phyloP scores from a whole-genome alignment of 192 early-diverging fungal species.

The Backusella tarrabulga region DNA sequence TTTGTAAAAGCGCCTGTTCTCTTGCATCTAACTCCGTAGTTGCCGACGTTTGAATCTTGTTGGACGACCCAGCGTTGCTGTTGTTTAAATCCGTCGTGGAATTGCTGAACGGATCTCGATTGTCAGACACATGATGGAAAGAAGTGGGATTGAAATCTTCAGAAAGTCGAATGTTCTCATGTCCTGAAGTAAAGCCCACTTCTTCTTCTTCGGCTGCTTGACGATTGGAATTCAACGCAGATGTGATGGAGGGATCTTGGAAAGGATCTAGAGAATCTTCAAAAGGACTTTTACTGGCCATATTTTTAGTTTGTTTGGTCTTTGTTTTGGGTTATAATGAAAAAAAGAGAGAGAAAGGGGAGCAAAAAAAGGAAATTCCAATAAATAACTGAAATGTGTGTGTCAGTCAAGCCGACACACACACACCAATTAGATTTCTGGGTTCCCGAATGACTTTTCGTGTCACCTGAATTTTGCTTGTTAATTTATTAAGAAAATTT shows the following conservation, averaged over 20 bases:
- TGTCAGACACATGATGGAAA: constrained; percentile 22
- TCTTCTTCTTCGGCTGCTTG: constrained; percentile 10
- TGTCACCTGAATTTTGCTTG: background rate
- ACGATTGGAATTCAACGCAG: constrained; percentile 30
- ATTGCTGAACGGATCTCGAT: constrained; percentile 23
- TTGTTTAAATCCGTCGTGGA: background rate
- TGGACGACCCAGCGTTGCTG: background rate
- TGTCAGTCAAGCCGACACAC: background rate
- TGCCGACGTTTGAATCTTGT: background rate
- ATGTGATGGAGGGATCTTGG: constrained; percentile 40
- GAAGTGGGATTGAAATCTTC: constrained; percentile 25
- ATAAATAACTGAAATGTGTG: background rate
- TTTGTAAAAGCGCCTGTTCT: constrained; percentile 70
- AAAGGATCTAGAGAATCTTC: constrained; percentile 38
- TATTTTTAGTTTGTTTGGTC: background rate
- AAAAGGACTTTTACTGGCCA: constrained; percentile 25
- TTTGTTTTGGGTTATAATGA: background rate
- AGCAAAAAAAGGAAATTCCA: background rate
- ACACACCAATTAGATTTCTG: background rate
- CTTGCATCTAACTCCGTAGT: constrained; percentile 38
- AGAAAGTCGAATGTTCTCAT: background rate
- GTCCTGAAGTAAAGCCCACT: background rate
- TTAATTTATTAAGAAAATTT: background rate
- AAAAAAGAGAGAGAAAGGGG: background rate
- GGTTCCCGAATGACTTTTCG: background rate